These are phyloP conservation scores for Alternaria consortialis DNA, from an alignment of 2,329 filamentous ascomycete species.

Conservation along the genomic window DNA sequence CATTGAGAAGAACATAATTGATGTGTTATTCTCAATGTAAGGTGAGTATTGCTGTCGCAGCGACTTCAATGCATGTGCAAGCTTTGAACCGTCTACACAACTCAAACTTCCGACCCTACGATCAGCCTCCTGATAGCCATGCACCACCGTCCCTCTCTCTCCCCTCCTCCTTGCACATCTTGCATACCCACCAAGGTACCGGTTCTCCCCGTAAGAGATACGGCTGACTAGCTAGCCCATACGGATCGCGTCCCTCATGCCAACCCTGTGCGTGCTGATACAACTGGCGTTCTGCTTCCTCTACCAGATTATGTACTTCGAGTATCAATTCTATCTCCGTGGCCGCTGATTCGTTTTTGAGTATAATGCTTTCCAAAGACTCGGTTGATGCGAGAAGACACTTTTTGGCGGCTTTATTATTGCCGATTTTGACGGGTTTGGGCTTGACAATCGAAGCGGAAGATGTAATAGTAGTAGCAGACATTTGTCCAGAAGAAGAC, in stretches of 20 bases:
- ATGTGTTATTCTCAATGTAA: background rate
- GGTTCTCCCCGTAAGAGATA: background rate
- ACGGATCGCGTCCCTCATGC: conserved; percentile 2
- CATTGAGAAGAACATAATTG: background rate
- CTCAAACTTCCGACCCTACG: background rate
- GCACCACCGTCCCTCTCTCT: background rate
- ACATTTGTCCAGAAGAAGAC: too few relatives aligned
- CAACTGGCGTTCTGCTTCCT: background rate
- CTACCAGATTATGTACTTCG: background rate
- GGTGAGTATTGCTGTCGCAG: background rate
- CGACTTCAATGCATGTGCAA: background rate
- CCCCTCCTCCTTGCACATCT: background rate
- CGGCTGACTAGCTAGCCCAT: background rate
- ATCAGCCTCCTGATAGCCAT: background rate
- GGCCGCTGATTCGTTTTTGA: background rate
- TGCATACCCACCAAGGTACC: background rate
- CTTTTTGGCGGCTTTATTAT: background rate
- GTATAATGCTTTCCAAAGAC: background rate
- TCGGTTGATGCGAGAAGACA: background rate
- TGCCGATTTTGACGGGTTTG: background rate
- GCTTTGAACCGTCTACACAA: background rate
- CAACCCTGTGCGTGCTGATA: background rate
- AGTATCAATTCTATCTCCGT: background rate
- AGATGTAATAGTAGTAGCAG: background rate
- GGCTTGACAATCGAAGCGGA: background rate